A percentile compares a stretch with the other conserved stretches of the same genome.
These are phyloP conservation scores for Aspergillus affinis DNA, from an alignment of 495 filamentous ascomycete species.

Conservation along the genomic window DNA sequence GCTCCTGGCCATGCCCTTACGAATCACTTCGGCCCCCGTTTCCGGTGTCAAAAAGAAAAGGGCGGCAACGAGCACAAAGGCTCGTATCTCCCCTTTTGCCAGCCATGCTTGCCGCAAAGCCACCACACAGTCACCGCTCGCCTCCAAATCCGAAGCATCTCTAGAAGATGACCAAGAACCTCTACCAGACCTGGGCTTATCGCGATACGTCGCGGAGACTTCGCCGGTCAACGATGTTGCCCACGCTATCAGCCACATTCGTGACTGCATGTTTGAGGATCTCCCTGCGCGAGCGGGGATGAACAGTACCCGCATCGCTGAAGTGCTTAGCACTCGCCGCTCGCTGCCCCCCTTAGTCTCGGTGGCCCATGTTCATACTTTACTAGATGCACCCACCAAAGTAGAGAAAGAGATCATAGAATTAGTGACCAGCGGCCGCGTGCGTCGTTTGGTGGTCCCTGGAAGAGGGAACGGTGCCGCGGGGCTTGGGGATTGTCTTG, in stretches of 20 bases:
- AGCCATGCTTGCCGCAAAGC: slow-evolving; percentile 59
- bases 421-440: slow-evolving; percentile 54
- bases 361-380: slow-evolving; percentile 67
- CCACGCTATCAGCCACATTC: slow-evolving; percentile 62
- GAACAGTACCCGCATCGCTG: slow-evolving; percentile 69
- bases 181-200: slow-evolving; percentile 40
- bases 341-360: slow-evolving; percentile 69
- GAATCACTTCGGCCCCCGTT: slow-evolving; percentile 47
- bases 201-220: slow-evolving; percentile 42
- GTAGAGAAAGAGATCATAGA: slow-evolving; percentile 74
- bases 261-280: slow-evolving; percentile 63
- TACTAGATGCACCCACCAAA: slow-evolving; percentile 63
- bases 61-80: slow-evolving; percentile 23
- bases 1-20: slow-evolving; percentile 39
- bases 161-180: slow-evolving; percentile 43
- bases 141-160: slow-evolving; percentile 33
- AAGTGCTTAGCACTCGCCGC: slow-evolving; percentile 66
- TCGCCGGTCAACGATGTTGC: slow-evolving; percentile 61
- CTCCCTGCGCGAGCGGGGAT: slow-evolving; percentile 69
- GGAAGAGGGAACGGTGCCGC: slow-evolving; percentile 59
- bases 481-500: slow-evolving; percentile 67
- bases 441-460: slow-evolving; percentile 67
- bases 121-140: slow-evolving; percentile 29
- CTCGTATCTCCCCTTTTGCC: slow-evolving; percentile 50
- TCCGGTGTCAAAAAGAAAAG: slow-evolving; percentile 47